Conservation (phyloP, 2,329 filamentous ascomycete genomes). For the Aureobasidium leucospermi region DNA sequence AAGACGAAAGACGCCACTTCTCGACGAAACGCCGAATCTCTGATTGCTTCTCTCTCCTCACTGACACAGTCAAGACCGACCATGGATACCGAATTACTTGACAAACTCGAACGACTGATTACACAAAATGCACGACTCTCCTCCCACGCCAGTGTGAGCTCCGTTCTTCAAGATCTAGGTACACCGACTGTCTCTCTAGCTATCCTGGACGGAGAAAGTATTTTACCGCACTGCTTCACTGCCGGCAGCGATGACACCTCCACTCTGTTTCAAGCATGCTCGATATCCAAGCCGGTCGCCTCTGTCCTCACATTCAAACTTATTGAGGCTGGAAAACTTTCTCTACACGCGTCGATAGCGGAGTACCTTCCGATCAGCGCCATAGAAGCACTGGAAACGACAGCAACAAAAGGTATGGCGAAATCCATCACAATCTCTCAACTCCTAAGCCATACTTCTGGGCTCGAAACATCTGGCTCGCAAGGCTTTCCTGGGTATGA, state of each 20-base stretch:
- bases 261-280: slow-evolving; percentile 23
- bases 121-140: not conserved
- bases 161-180: not conserved
- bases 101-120: not conserved
- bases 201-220: not conserved
- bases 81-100: not conserved
- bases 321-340: slow-evolving; percentile 18
- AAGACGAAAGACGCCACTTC: too few relatives aligned
- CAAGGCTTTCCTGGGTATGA: slow-evolving; percentile 23
- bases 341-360: slow-evolving; percentile 18
- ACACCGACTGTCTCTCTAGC: not conserved
- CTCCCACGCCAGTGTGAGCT: not conserved
- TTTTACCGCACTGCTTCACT: not conserved
- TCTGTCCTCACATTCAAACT: slow-evolving; percentile 20
- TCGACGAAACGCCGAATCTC: too few relatives aligned
- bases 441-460: slow-evolving; percentile 22
- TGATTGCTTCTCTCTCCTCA: too few relatives aligned
- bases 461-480: slow-evolving; percentile 17
- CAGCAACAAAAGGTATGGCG: slow-evolving; percentile 17
- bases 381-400: slow-evolving; percentile 15
- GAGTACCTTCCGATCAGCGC: slow-evolving; percentile 15
- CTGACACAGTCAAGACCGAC: too few relatives aligned
- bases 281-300: slow-evolving; percentile 23
- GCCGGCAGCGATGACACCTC: slow-evolving; percentile 17
- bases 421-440: slow-evolving; percentile 20